Conservation (phyloP, 306 rosid genomes). For the Fragaria ananassa region DNA sequence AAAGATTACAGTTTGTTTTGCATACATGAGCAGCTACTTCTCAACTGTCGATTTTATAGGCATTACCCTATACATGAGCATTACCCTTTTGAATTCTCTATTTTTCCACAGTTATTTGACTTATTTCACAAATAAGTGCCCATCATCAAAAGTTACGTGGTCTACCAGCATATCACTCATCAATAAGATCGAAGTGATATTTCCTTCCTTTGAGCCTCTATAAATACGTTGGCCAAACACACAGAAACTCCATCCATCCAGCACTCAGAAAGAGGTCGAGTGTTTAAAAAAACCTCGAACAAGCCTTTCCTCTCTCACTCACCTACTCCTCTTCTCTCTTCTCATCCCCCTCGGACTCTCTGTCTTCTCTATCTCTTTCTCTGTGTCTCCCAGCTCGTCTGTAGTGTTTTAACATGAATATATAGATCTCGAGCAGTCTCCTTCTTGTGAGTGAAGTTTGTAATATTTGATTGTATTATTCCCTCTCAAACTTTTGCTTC, state of each 20-base stretch:
- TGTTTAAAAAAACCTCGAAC: conserved; percentile 40
- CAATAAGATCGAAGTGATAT: background rate
- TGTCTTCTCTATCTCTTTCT: background rate
- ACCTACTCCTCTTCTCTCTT: conserved; percentile 17
- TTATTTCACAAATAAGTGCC: background rate
- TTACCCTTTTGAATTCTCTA: too few relatives aligned
- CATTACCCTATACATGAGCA: background rate
- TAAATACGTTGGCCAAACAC: background rate
- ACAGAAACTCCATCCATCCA: conserved; percentile 20
- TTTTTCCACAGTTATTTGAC: too few relatives aligned
- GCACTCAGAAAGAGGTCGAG: conserved; percentile 14
- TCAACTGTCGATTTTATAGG: background rate
- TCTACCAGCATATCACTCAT: background rate
- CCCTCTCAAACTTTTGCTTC: background rate
- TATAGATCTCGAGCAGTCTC: background rate
- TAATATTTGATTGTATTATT: background rate
- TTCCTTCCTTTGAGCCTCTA: background rate
- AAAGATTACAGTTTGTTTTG: background rate
- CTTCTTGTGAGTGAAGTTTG: background rate
- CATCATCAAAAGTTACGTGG: background rate
- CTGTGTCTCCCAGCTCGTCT: background rate
- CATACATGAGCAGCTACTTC: background rate
- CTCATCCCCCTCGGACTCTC: background rate
- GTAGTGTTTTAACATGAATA: background rate
- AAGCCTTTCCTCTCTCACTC: conserved; percentile 10